Evolutionary conservation across 805 yeast genomes (phyloP), one percentile per base, ranked within the genome.

Genomic region (Teunomyces kruisii): DNA sequence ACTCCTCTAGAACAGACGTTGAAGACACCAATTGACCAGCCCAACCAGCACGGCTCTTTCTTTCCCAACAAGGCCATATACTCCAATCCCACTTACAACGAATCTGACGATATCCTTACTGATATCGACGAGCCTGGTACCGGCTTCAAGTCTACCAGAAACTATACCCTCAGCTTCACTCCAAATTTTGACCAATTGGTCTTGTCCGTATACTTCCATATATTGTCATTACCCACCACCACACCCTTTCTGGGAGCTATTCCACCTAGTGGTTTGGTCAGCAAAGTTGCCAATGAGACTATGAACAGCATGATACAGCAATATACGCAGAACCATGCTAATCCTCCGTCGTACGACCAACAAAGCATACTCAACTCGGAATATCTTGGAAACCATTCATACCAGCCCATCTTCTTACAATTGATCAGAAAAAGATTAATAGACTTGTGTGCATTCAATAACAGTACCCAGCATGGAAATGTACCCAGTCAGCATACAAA

Each of bases 1-100:
- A 72, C 77, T 3, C 77, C 77, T n/a, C 55, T 68, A 38, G 77
- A 72, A 29, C 76, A 70, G 50, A 72, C 76, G 0, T 54, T 70
- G 33, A 58, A 51, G 33, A 72, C 76, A 6, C 76, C 76, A 2
- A 46, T 66, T 19, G 75, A 68, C 40, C 58, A 59, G 12, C 63
- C 67, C 36, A 42, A 29, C 39, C 42, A 41, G 3, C 38, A 35
- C 19, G 28, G 38, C 10, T 35, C 38, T 6, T 35, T 35, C 27
- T 22, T 35, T 16, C 38, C 44, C 37, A 50, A 38, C 39, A 47
- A 35, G 41, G 42, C 56, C 4, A 44, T 67, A 13, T 70, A 70
- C 54, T 44, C 58, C 17, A 57, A 70, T 48, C 62, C 68, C 0
- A 59, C 54, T 32, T 67, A 66, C 48, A 68, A 57, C 46, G 76